A percentile compares a stretch with the other conserved stretches of the same genome.
phyloP scores from a whole-genome alignment of 768 basidiomycete species.

The Lentinula edodes region DNA sequence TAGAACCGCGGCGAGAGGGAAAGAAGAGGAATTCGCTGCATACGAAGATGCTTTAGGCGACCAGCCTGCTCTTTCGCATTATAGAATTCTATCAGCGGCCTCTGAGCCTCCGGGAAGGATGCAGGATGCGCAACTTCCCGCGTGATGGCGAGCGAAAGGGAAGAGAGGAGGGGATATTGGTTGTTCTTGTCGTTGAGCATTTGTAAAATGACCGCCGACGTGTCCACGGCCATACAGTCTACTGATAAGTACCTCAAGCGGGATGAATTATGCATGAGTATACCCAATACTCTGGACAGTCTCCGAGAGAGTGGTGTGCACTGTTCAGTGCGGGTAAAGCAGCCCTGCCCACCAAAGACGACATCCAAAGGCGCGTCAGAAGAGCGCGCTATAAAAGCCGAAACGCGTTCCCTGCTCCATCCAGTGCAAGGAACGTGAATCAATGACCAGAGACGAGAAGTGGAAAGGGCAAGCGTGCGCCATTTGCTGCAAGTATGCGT shows the following conservation, averaged over 20 bases:
- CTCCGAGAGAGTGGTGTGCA: not conserved
- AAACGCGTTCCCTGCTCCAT: constrained; percentile 15
- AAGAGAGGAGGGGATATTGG: not conserved
- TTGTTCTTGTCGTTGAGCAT: not conserved
- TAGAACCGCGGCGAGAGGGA: constrained; percentile 31
- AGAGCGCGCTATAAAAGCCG: constrained; percentile 31
- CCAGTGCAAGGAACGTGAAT: constrained; percentile 22
- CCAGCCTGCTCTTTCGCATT: not conserved
- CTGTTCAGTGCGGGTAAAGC: not conserved
- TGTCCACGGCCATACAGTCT: not conserved
- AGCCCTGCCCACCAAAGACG: constrained; percentile 13
- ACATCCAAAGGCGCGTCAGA: constrained; percentile 27
- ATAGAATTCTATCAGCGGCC: not conserved
- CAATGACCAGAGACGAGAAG: constrained; percentile 40
- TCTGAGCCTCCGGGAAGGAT: not conserved
- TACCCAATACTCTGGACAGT: not conserved
- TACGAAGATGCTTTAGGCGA: constrained; percentile 27
- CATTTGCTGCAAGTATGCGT: constrained; percentile 48
- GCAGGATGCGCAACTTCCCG: not conserved
- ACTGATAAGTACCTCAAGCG: not conserved
- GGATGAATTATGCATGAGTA: not conserved
- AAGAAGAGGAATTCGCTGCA: constrained; percentile 36
- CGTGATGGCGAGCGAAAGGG: not conserved
- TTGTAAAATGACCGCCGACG: not conserved
- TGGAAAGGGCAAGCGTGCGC: constrained; percentile 38